Evolutionary conservation across 2,329 filamentous ascomycete species (phyloP).

Genomic region (Ceratocystiopsis sp.): DNA sequence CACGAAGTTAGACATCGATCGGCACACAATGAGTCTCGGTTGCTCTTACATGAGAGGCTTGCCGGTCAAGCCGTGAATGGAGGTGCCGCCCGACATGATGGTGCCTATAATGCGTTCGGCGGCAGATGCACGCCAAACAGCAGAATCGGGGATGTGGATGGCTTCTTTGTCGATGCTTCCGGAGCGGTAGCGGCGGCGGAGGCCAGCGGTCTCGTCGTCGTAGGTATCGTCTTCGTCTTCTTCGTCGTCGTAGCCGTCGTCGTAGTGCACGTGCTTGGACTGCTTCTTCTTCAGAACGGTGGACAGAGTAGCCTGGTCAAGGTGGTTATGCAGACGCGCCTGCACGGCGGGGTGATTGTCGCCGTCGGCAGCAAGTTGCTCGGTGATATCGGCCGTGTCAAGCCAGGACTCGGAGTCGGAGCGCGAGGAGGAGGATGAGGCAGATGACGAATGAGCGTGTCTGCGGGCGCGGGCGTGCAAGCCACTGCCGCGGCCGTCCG

Average conservation of each 20-base stretch:
- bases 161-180: slow-evolving; percentile 50
- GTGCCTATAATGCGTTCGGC: slow-evolving; percentile 54
- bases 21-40: too few species aligned
- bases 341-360: slow-evolving; percentile 49
- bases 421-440: slow-evolving; percentile 2
- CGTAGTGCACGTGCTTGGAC: slow-evolving; percentile 55
- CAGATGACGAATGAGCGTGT: too few species aligned
- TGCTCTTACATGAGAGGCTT: slow-evolving; percentile 63
- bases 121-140: slow-evolving; percentile 43
- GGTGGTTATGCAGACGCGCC: slow-evolving; percentile 47
- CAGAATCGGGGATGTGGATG: slow-evolving; percentile 61
- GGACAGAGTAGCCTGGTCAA: slow-evolving; percentile 44
- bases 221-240: slow-evolving; percentile 15
- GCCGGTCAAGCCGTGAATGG: slow-evolving; percentile 83
- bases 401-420: slow-evolving; percentile 54
- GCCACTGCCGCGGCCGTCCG: slow-evolving; percentile 11
- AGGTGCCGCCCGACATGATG: slow-evolving; percentile 70
- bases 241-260: slow-evolving; percentile 27
- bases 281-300: slow-evolving; percentile 27
- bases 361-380: slow-evolving; percentile 67
- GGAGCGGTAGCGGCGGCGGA: slow-evolving; percentile 17
- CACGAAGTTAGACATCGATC: neutral
- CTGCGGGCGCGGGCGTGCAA: too few species aligned
- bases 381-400: slow-evolving; percentile 86
- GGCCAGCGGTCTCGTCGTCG: slow-evolving; percentile 5